phyloP scores from a whole-genome alignment of 495 filamentous ascomycete genomes.

The Neohortaea acidophila region DNA sequence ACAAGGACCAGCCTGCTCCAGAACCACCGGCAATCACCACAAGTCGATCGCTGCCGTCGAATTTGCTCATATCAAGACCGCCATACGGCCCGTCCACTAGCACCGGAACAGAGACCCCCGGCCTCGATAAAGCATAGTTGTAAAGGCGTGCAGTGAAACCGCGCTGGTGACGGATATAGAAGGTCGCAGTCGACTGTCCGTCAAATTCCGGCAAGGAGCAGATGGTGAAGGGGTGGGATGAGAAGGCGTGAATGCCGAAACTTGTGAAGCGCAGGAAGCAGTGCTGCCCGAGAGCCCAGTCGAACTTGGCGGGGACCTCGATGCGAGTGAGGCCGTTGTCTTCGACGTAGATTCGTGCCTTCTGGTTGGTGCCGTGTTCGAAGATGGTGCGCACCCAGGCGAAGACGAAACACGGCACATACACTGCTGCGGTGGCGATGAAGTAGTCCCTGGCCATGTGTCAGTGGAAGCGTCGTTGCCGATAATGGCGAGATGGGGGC shows the following conservation, averaged over 20 bases:
- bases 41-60: slow-evolving; percentile 24
- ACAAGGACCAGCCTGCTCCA: slow-evolving; percentile 37
- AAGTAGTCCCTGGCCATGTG: slow-evolving; percentile 41
- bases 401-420: slow-evolving; percentile 30
- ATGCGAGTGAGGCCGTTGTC: slow-evolving; percentile 32
- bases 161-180: slow-evolving; percentile 30
- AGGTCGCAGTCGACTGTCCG: slow-evolving; percentile 26
- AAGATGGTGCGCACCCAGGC: slow-evolving; percentile 32
- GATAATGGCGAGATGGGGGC: not conserved
- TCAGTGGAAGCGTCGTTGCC: slow-evolving; percentile 1
- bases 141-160: slow-evolving; percentile 33
- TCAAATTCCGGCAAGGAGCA: slow-evolving; percentile 25
- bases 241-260: slow-evolving; percentile 29
- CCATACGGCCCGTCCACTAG: slow-evolving; percentile 39
- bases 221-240: slow-evolving; percentile 40
- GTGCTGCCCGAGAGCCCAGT: slow-evolving; percentile 37
- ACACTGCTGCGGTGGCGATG: slow-evolving; percentile 38
- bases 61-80: slow-evolving; percentile 25
- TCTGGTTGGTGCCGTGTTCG: slow-evolving; percentile 31
- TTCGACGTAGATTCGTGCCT: slow-evolving; percentile 31
- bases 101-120: slow-evolving; percentile 25
- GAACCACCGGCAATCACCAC: slow-evolving; percentile 42
- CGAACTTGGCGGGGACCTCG: slow-evolving; percentile 31
- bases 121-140: slow-evolving; percentile 21
- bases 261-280: slow-evolving; percentile 35